These are phyloP conservation scores for Boletellus deceptivus DNA, from an alignment of 1,284 basidiomycete genomes.

Conservation along the genomic window DNA sequence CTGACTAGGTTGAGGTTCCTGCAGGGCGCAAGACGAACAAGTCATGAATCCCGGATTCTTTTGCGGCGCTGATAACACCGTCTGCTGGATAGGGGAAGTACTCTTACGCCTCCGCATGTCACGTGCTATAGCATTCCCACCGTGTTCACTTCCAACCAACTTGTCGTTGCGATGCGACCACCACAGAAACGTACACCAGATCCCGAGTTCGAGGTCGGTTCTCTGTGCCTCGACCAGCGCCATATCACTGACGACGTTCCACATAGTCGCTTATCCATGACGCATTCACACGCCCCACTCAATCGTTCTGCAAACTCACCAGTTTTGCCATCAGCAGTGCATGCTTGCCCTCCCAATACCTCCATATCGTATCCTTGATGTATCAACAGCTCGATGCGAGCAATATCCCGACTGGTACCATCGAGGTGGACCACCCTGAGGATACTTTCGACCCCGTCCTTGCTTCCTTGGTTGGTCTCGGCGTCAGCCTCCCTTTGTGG, in stretches of 20 bases:
- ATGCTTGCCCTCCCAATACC: constrained; percentile 23
- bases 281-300: constrained; percentile 11
- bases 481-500: constrained; percentile 25
- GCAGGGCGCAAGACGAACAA: no score
- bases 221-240: neutral
- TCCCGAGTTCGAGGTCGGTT: constrained; percentile 22
- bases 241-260: neutral
- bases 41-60: no score
- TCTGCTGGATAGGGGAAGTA: no score
- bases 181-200: neutral
- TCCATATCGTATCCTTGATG: constrained; percentile 21
- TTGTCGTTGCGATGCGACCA: neutral
- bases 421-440: constrained; percentile 4
- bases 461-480: constrained; percentile 19
- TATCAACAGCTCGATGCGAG: constrained; percentile 20
- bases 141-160: no score
- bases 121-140: no score
- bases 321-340: constrained; percentile 10
- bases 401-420: constrained; percentile 17
- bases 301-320: constrained; percentile 15
- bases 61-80: no score
- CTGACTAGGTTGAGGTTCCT: no score
- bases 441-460: constrained; percentile 16
- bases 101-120: no score
- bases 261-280: constrained; percentile 17